These are phyloP conservation scores for Hymenoscyphus fructigenus DNA, from an alignment of 2,329 filamentous ascomycete species.

Conservation along the genomic window DNA sequence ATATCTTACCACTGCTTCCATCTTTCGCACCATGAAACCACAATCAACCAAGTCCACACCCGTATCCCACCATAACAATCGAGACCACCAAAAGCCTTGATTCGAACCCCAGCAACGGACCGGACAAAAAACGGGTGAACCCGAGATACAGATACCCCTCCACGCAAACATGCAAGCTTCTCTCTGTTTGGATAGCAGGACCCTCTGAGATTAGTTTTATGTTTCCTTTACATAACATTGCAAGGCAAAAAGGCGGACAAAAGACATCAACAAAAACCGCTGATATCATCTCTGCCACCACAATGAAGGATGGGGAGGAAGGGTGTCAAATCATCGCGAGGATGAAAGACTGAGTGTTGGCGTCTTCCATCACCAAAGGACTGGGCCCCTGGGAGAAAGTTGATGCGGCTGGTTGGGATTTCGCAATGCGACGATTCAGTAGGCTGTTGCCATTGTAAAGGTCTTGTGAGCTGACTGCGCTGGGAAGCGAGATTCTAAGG, in stretches of 20 bases:
- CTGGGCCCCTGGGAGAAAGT: constrained; percentile 53
- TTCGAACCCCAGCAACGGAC: constrained; percentile 25
- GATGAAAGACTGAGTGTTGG: constrained; percentile 34
- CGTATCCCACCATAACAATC: constrained; percentile 21
- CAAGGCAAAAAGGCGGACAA: constrained; percentile 83
- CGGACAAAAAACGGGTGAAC: constrained; percentile 20
- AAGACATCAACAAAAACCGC: constrained; percentile 95
- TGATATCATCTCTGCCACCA: constrained; percentile 58
- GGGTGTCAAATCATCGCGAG: constrained; percentile 27
- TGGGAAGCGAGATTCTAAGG: constrained; percentile 31
- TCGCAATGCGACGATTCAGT: constrained; percentile 44
- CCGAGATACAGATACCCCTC: constrained; percentile 25
- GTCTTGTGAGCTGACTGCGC: constrained; percentile 44
- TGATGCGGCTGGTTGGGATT: constrained; percentile 65
- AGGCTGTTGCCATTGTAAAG: constrained; percentile 54
- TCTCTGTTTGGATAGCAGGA: constrained; percentile 81
- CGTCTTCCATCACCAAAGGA: constrained; percentile 36
- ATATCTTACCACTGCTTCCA: constrained; percentile 28
- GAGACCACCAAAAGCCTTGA: constrained; percentile 19
- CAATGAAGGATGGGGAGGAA: constrained; percentile 36
- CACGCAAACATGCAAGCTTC: constrained; percentile 43
- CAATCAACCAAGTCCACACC: constrained; percentile 12
- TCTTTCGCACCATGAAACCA: constrained; percentile 23
- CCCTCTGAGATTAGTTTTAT: constrained; percentile 92
- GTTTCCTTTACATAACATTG: constrained; percentile 68